Conservation (phyloP, 2,329 filamentous ascomycete genomes). For the Blastomyces emzantsi region DNA sequence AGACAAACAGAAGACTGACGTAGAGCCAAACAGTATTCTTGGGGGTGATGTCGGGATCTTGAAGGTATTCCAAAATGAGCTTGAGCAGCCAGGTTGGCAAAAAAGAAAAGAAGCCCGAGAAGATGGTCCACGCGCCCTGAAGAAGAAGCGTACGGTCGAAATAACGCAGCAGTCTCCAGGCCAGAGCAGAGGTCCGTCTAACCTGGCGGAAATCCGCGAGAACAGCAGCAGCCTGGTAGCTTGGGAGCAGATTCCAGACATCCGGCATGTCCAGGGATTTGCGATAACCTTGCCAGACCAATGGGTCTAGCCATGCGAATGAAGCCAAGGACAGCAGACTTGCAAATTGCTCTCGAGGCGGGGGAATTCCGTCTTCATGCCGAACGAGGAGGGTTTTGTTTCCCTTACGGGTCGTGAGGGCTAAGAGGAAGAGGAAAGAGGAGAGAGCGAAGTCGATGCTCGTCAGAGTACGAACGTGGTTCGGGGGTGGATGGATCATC, state of each 20-base stretch:
- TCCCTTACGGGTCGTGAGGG: conserved; percentile 76
- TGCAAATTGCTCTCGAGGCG: conserved; percentile 75
- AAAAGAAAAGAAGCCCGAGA: conserved; percentile 79
- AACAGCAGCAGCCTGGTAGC: conserved; percentile 76
- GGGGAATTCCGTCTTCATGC: conserved; percentile 80
- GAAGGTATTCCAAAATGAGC: conserved; percentile 88
- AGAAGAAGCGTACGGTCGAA: conserved; percentile 68
- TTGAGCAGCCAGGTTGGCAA: conserved; percentile 84
- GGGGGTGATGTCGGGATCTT: conserved; percentile 65
- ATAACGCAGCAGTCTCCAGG: conserved; percentile 72
- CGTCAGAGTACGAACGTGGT: conserved; percentile 53
- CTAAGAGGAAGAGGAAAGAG: conserved; percentile 64
- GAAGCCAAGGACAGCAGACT: conserved; percentile 81
- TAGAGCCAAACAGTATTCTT: conserved; percentile 91
- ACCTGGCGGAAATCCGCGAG: conserved; percentile 75
- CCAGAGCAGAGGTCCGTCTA: conserved; percentile 70
- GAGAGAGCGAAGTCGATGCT: conserved; percentile 67
- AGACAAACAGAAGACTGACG: conserved; percentile 78
- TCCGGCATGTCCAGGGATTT: conserved; percentile 71
- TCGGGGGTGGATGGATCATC: conserved; percentile 65
- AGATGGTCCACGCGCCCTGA: conserved; percentile 70
- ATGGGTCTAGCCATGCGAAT: conserved; percentile 82
- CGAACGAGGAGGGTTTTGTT: conserved; percentile 84
- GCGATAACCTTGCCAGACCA: conserved; percentile 83
- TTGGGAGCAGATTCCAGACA: conserved; percentile 85